phyloP scores from a whole-genome alignment of 345 rosid species.

The Sonneratia caseolaris region DNA sequence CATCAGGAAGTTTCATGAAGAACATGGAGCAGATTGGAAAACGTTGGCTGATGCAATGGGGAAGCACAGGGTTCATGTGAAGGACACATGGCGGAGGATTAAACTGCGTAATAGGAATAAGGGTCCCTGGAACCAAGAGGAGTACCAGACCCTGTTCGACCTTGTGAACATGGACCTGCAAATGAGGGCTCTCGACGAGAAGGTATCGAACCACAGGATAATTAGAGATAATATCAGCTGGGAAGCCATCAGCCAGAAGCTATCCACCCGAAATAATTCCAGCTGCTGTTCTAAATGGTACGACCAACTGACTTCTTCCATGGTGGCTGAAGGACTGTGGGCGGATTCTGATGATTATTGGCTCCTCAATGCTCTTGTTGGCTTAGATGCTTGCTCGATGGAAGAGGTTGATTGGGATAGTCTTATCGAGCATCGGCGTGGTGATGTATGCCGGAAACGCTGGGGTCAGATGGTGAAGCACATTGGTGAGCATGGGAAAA shows the following conservation, averaged over 20 bases:
- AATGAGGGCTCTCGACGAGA: no score
- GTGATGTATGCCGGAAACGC: slow-evolving; percentile 45
- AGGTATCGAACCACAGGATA: slow-evolving; percentile 52
- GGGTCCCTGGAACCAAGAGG: no score
- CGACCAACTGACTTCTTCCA: slow-evolving; percentile 40
- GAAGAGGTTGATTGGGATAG: slow-evolving; percentile 56
- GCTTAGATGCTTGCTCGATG: slow-evolving; percentile 34
- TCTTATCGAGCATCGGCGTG: slow-evolving; percentile 53
- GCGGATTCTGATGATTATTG: slow-evolving; percentile 61
- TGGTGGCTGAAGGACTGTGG: slow-evolving; percentile 66
- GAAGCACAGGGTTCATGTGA: no score
- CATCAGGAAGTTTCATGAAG: no score
- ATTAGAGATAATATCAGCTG: slow-evolving; percentile 2
- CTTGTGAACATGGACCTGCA: no score
- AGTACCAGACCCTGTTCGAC: slow-evolving; percentile 14
- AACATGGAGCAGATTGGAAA: no score
- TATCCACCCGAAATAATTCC: background rate
- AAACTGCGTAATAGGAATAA: no score
- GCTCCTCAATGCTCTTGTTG: slow-evolving; percentile 40
- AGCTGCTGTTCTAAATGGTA: slow-evolving; percentile 63
- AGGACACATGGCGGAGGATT: no score
- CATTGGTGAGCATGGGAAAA: slow-evolving; percentile 28
- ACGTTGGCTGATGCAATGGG: no score
- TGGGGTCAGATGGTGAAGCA: slow-evolving; percentile 67
- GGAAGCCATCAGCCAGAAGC: no score